phyloP scores from a whole-genome alignment of 805 yeast species.

The Metschnikowia matae region DNA sequence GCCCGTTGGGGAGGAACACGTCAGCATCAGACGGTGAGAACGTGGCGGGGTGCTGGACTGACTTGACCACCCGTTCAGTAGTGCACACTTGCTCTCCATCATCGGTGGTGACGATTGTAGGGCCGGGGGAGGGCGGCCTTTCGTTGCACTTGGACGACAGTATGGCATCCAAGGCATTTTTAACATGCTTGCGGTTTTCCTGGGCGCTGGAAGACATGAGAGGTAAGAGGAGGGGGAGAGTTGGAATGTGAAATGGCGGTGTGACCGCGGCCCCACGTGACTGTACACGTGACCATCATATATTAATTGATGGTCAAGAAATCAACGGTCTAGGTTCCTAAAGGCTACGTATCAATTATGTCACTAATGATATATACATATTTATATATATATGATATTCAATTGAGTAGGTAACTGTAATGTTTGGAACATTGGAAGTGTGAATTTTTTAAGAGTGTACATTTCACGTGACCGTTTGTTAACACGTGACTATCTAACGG shows the following conservation, averaged over 20 bases:
- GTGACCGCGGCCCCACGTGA: too few relatives aligned
- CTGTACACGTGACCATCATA: too few relatives aligned
- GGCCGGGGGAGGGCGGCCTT: neutral
- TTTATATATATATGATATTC: too few relatives aligned
- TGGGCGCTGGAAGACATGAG: slow-evolving; percentile 11
- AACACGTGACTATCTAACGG: too few relatives aligned
- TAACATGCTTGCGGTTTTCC: slow-evolving; percentile 41
- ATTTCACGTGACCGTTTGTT: too few relatives aligned
- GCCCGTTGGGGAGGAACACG: slow-evolving; percentile 57
- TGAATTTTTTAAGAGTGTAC: too few relatives aligned
- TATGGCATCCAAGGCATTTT: slow-evolving; percentile 61
- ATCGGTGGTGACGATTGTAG: slow-evolving; percentile 49
- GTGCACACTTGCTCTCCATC: slow-evolving; percentile 58
- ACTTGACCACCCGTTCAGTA: slow-evolving; percentile 49
- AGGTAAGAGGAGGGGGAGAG: neutral
- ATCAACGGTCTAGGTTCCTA: too few relatives aligned
- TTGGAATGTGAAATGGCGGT: too few relatives aligned
- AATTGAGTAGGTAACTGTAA: too few relatives aligned
- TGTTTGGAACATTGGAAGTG: too few relatives aligned
- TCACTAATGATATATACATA: too few relatives aligned
- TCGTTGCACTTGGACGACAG: slow-evolving; percentile 20
- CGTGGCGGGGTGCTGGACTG: slow-evolving; percentile 66
- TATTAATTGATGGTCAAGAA: neutral
- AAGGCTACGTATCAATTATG: too few relatives aligned
- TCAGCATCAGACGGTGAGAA: slow-evolving; percentile 62